Evolutionary conservation across 139 green algal species (phyloP).

Genomic region (Eudorina sp.): DNA sequence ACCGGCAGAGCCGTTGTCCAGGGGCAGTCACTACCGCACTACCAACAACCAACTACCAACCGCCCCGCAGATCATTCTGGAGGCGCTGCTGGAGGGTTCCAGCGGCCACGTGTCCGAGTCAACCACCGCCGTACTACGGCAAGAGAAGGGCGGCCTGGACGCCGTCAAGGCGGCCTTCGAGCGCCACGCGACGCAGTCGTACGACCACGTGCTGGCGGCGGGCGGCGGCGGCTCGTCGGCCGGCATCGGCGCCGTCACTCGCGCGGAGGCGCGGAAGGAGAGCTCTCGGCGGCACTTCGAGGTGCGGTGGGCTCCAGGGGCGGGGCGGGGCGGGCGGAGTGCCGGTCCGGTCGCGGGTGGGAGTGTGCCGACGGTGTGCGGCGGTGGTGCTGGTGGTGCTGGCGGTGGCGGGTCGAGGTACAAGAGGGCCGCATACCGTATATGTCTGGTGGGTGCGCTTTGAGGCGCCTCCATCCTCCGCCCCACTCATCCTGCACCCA

Average conservation of each 20-base stretch:
- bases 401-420: too few species aligned
- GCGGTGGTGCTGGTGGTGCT: too few species aligned
- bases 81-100: conserved; percentile 46
- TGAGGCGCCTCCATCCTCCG: too few species aligned
- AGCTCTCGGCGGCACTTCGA: conserved; percentile 29
- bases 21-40: too few species aligned
- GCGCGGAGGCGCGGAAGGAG: conserved; percentile 30
- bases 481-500: too few species aligned
- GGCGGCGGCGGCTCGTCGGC: conserved; percentile 15
- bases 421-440: too few species aligned
- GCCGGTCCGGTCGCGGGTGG: background rate
- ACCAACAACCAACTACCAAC: background rate
- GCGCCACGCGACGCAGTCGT: background rate
- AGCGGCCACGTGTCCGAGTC: background rate
- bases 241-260: background rate
- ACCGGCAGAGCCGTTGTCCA: too few species aligned
- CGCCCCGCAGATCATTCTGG: conserved; percentile 35
- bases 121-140: conserved; percentile 3
- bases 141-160: conserved; percentile 2
- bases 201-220: conserved; percentile 35
- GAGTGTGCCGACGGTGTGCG: too few species aligned
- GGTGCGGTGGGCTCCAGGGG: background rate
- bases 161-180: conserved; percentile 29
- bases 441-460: too few species aligned
- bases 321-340: background rate